These are phyloP conservation scores for Colletotrichum coccodes DNA, from an alignment of 2,329 filamentous ascomycete species.

Conservation along the genomic window DNA sequence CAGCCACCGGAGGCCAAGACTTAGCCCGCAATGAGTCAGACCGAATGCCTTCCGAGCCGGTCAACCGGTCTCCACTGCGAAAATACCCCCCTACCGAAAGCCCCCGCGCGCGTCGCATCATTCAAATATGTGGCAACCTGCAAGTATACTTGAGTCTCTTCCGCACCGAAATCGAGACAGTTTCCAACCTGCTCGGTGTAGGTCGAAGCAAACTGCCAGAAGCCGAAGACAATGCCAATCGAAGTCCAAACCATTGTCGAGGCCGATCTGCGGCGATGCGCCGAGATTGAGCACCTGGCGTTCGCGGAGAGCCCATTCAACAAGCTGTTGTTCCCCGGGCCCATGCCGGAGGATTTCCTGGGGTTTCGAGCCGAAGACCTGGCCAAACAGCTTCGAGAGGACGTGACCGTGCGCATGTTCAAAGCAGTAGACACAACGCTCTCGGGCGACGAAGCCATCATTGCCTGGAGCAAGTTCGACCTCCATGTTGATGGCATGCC, in stretches of 20 bases:
- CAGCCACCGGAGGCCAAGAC: not conserved
- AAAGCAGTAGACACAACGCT: conserved; percentile 33
- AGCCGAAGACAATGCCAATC: conserved; percentile 20
- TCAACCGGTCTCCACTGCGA: not conserved
- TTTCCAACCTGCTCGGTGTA: not conserved
- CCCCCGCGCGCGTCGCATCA: not conserved
- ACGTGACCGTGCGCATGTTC: conserved; percentile 23
- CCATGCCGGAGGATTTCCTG: conserved; percentile 38
- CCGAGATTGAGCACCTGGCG: conserved; percentile 25
- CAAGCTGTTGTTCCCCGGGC: conserved; percentile 41
- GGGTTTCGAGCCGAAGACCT: conserved; percentile 37
- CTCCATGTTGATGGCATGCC: conserved; percentile 41
- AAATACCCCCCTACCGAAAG: not conserved
- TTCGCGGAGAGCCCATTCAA: conserved; percentile 18
- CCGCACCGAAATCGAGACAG: not conserved
- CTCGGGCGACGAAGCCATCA: conserved; percentile 38
- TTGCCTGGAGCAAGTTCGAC: conserved; percentile 50
- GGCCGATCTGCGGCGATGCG: conserved; percentile 26
- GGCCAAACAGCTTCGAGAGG: conserved; percentile 30
- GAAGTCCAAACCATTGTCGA: conserved; percentile 24
- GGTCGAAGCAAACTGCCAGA: not conserved
- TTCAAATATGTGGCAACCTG: not conserved
- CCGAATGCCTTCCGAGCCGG: not conserved
- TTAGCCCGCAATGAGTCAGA: conserved; percentile 20
- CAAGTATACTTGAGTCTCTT: not conserved